phyloP scores from a whole-genome alignment of 2,329 filamentous ascomycete genomes.

The Colletotrichum sp. region DNA sequence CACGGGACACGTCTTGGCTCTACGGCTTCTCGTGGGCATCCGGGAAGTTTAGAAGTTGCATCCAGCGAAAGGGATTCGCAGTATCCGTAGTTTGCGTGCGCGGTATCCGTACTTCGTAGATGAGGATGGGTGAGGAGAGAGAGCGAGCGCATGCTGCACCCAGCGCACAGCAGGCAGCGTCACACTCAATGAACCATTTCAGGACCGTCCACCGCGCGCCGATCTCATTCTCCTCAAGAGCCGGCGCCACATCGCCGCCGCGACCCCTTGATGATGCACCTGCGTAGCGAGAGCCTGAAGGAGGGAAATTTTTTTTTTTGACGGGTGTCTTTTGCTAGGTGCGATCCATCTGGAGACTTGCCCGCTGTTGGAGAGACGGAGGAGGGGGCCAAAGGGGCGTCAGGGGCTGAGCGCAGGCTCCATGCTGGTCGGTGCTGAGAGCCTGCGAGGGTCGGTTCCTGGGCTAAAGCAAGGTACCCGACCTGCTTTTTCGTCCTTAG shows the following conservation, averaged over 20 bases:
- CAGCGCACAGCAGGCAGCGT: background rate
- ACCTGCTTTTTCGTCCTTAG: background rate
- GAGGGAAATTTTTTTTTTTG: background rate
- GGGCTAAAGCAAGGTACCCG: conserved; percentile 14
- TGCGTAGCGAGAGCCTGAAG: background rate
- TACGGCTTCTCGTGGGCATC: background rate
- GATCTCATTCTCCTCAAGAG: conserved; percentile 13
- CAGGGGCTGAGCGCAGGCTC: conserved; percentile 11
- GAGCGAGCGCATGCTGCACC: background rate
- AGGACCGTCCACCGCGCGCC: background rate
- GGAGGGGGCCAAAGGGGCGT: background rate
- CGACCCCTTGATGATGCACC: background rate
- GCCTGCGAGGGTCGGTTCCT: background rate
- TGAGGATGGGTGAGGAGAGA: background rate
- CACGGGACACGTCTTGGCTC: background rate
- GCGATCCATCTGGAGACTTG: background rate
- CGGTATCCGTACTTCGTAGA: background rate
- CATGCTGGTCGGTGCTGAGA: background rate
- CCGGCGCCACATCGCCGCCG: background rate
- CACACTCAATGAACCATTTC: background rate
- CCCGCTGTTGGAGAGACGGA: background rate
- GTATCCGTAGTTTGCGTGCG: background rate
- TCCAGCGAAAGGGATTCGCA: background rate
- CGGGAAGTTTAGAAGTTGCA: background rate
- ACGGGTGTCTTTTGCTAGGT: background rate